phyloP scores from a whole-genome alignment of 164 flowering plant genomes.

The Sextonia rubra region DNA sequence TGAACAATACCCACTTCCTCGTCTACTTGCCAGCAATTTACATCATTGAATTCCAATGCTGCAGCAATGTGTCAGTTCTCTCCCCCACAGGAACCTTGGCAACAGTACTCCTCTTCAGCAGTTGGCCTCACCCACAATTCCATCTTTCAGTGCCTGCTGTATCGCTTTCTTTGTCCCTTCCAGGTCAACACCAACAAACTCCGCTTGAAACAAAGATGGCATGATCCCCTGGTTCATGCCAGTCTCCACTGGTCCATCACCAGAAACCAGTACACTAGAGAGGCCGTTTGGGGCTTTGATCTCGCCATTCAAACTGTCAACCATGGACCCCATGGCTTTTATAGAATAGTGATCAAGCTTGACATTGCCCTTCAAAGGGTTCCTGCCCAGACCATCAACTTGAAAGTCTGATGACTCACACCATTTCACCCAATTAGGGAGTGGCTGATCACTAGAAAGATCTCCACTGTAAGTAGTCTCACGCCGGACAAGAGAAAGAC shows the following conservation, averaged over 20 bases:
- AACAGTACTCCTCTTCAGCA: conserved; percentile 47
- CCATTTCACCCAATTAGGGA: conserved; percentile 83
- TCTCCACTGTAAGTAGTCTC: conserved; percentile 40
- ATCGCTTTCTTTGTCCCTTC: conserved; percentile 89
- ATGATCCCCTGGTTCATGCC: conserved; percentile 31
- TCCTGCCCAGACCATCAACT: conserved; percentile 51
- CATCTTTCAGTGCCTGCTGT: conserved; percentile 88
- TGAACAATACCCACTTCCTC: conserved; percentile 62
- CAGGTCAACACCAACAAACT: conserved; percentile 83
- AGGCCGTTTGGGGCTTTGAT: conserved; percentile 42
- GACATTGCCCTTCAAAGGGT: conserved; percentile 50
- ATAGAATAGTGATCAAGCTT: conserved; percentile 13
- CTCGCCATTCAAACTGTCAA: conserved; percentile 30
- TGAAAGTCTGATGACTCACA: conserved; percentile 51
- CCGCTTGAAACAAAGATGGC: conserved; percentile 77
- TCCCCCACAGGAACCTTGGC: conserved; percentile 38
- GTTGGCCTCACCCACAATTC: conserved; percentile 94
- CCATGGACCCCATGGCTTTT: conserved; percentile 15
- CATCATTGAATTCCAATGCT: conserved; percentile 70
- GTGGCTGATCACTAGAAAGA: conserved; percentile 48
- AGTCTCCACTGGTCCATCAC: conserved; percentile 25
- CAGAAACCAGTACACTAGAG: conserved; percentile 24
- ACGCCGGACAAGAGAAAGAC: conserved; percentile 37
- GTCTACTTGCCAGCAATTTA: conserved; percentile 88
- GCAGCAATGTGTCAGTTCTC: conserved; percentile 40